These are phyloP conservation scores for Rhizophagus sp. DNA, from an alignment of 192 early-diverging fungal genomes.

Conservation along the genomic window DNA sequence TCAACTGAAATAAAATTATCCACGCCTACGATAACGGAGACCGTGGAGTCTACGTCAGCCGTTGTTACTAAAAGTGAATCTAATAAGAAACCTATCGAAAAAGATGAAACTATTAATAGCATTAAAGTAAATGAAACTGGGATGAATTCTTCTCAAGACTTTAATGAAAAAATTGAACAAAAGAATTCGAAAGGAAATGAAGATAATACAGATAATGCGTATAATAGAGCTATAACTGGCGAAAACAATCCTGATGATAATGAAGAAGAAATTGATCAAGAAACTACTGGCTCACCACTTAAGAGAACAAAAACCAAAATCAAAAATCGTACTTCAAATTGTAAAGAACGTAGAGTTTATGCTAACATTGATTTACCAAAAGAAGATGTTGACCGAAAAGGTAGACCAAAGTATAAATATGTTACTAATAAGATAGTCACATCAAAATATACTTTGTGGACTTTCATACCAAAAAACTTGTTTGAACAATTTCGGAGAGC, in stretches of 20 bases:
- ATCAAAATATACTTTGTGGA: conserved; percentile 85
- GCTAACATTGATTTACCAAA: conserved; percentile 65
- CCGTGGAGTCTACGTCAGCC: neutral
- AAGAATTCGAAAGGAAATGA: no score
- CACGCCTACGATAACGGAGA: neutral
- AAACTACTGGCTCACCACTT: conserved; percentile 25
- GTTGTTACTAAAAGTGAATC: neutral
- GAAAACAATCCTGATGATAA: conserved; percentile 5
- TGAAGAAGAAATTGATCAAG: neutral
- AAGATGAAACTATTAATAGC: neutral
- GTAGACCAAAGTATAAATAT: conserved; percentile 55
- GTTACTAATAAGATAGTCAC: conserved; percentile 82
- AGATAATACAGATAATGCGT: no score
- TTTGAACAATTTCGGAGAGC: conserved; percentile 89
- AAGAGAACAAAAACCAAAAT: conserved; percentile 47
- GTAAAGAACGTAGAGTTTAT: conserved; percentile 58
- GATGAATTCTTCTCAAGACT: neutral
- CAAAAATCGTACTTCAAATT: conserved; percentile 44
- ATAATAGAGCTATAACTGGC: neutral
- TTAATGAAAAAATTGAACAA: neutral
- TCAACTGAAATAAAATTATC: neutral
- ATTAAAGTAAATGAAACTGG: neutral
- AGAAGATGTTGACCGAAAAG: conserved; percentile 53
- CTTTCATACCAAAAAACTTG: conserved; percentile 89
- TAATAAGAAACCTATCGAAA: neutral